Evolutionary conservation across 176 grass and related monocot genomes (phyloP), one percentile per base, ranked within the genome.

Genomic region (Oryza officinalis): DNA sequence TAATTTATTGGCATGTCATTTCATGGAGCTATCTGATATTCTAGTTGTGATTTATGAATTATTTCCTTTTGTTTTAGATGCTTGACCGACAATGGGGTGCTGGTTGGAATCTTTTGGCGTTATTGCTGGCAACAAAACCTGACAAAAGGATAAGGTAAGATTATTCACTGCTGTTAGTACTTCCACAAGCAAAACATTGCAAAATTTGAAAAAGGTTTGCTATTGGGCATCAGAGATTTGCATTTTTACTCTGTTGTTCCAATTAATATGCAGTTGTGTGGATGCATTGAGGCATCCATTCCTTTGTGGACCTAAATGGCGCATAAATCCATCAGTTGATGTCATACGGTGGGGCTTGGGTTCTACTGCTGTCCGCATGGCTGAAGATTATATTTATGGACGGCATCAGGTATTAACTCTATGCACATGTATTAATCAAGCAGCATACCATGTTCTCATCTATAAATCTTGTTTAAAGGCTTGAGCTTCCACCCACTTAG

Each of bases 341-440:
- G 64, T 98, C n/a, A 79, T 95, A 26, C 72, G 89, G 22, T 98
- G 96, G 96, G 89, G 96, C 33, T 84, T 98, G 85, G 93, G 96
- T 49, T 98, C 96, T 65, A 98, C 96, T 87, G 85, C 91, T 86
- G 85, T 98, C 59, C 87, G 80, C 35, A 93, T 98, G 89, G 87
- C 96, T 72, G 93, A 98, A 93, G 96, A 98, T 92, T 95, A 98
- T 76, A 98, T 98, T 61, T 98, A 98, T 86, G 93, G 87, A 23
- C 83, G 22, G 45, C 91, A 92, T 88, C 96, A 95, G 91, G 96
- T 98, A 86, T 78, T 54, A 33, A 32, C 81, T 69, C 69, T 71
- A 35, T 72, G 31, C 33, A 57, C 10, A 81, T 67, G 44, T 11
- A 31, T 73, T 67, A 64, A 23, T 78, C 44, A 52, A 81, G 65